Conservation (phyloP, 169 alveolate genomes). For the Eimeria tenella region DNA sequence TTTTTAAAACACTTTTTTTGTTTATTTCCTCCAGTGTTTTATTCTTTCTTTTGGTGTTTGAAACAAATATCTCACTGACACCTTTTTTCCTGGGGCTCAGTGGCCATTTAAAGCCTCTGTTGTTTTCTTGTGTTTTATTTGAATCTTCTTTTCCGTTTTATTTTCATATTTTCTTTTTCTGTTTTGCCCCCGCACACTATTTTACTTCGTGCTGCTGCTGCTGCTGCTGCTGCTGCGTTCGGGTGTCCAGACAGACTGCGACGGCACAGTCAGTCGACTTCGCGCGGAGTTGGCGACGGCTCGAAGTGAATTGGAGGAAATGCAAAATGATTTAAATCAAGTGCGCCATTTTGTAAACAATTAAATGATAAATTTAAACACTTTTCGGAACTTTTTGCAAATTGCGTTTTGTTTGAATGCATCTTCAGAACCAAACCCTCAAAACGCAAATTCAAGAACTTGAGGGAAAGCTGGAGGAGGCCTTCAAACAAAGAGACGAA, state of each 20-base stretch:
- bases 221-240: background rate
- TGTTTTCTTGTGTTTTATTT: no score
- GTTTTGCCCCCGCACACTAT: background rate
- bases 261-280: constrained; percentile 22
- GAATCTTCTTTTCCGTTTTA: no score
- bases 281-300: constrained; percentile 29
- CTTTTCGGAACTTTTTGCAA: background rate
- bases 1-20: no score
- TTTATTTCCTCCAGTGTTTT: no score
- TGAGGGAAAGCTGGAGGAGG: constrained; percentile 7
- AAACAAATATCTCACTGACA: no score
- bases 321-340: background rate
- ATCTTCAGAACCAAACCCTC: constrained; percentile 5
- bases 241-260: constrained; percentile 70
- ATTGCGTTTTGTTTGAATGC: background rate
- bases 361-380: no score
- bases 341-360: background rate
- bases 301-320: constrained; percentile 3
- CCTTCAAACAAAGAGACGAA: background rate
- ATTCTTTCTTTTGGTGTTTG: no score
- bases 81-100: no score
- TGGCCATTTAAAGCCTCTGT: no score
- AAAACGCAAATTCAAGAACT: background rate
- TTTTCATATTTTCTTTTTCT: no score
- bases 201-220: background rate